These are phyloP conservation scores for Chamaecrista fasciculata DNA, from an alignment of 306 rosid species.

Conservation along the genomic window DNA sequence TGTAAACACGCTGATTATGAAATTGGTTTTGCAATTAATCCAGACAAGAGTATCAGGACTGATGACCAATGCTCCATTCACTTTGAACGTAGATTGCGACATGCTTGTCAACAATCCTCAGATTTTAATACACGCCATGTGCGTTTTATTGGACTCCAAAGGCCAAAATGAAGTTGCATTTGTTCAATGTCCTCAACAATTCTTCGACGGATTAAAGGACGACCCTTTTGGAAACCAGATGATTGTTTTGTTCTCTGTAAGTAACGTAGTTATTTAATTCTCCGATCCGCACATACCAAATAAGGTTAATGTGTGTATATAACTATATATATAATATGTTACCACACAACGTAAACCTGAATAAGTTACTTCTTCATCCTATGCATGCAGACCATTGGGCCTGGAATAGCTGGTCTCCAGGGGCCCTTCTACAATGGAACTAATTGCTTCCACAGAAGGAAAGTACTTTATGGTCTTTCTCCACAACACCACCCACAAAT, in stretches of 20 bases:
- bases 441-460: slow-evolving; percentile 58
- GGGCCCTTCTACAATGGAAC: slow-evolving; percentile 55
- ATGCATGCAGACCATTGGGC: slow-evolving; percentile 18
- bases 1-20: no score
- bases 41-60: slow-evolving; percentile 65
- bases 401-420: slow-evolving; percentile 58
- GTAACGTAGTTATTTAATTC: no score
- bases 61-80: slow-evolving; percentile 73
- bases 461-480: slow-evolving; percentile 59
- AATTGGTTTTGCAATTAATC: neutral
- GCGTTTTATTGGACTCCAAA: slow-evolving; percentile 43
- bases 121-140: slow-evolving; percentile 39
- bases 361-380: no score
- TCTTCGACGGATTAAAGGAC: slow-evolving; percentile 48
- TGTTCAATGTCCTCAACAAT: slow-evolving; percentile 55
- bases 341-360: no score
- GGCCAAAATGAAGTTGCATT: slow-evolving; percentile 54
- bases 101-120: slow-evolving; percentile 64
- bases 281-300: no score
- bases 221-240: slow-evolving; percentile 62
- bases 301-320: no score
- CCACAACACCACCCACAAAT: slow-evolving; percentile 21
- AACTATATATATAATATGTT: no score
- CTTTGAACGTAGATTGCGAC: slow-evolving; percentile 69
- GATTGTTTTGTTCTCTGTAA: slow-evolving; percentile 30